phyloP scores from a whole-genome alignment of 352 stramenopile species.

The Phytophthora europaea region DNA sequence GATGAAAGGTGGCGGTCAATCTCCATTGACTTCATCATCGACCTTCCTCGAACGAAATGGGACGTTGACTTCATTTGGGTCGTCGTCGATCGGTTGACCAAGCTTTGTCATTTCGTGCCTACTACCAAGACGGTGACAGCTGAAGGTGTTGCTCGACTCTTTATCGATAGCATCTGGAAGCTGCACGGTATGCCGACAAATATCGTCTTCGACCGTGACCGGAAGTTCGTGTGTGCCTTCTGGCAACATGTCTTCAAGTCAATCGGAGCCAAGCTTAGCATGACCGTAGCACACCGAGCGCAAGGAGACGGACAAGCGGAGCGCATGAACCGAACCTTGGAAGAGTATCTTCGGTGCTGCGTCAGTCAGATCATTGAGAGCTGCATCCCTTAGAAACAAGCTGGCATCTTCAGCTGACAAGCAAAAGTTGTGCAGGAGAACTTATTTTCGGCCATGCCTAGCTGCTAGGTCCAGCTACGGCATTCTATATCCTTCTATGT shows the following conservation, averaged over 20 bases:
- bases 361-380: background rate
- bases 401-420: too few relatives aligned
- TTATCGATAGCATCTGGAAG: constrained; percentile 6
- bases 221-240: too few relatives aligned
- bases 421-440: too few relatives aligned
- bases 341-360: constrained; percentile 11
- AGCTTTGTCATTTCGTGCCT: background rate
- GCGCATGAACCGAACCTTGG: constrained; percentile 20
- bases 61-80: constrained; percentile 9
- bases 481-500: too few relatives aligned
- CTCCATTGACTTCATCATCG: constrained; percentile 19
- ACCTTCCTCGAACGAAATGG: background rate
- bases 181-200: constrained; percentile 5
- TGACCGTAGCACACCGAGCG: background rate
- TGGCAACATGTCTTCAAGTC: too few relatives aligned
- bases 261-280: background rate
- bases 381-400: too few relatives aligned
- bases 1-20: constrained; percentile 14
- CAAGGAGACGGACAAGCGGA: too few relatives aligned
- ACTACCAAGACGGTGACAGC: constrained; percentile 3
- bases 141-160: constrained; percentile 1
- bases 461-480: too few relatives aligned
- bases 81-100: constrained; percentile 19
- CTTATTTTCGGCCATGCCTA: too few relatives aligned
- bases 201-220: too few relatives aligned